phyloP scores from a whole-genome alignment of 495 filamentous ascomycete genomes.

The Penicillium taxi region DNA sequence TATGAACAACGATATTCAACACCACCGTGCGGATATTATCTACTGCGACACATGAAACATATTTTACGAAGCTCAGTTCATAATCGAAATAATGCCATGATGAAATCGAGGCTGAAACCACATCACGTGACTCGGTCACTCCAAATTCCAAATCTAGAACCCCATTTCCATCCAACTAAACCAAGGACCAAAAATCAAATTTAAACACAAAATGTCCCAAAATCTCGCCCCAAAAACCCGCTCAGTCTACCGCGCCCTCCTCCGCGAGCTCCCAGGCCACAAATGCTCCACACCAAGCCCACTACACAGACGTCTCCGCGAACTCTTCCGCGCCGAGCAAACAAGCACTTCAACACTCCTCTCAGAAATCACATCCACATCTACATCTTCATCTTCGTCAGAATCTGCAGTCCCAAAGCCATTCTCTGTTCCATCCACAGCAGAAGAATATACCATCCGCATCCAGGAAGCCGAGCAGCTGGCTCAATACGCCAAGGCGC shows the following conservation, averaged over 20 bases:
- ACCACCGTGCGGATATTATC: constrained; percentile 6
- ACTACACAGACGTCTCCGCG: constrained; percentile 52
- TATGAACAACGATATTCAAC: no score
- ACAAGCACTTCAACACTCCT: constrained; percentile 16
- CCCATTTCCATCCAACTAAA: constrained; percentile 5
- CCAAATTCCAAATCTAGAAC: neutral
- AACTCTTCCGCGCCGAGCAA: constrained; percentile 29
- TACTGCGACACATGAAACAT: no score
- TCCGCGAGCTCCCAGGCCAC: constrained; percentile 80
- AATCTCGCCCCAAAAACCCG: constrained; percentile 45
- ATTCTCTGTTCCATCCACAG: constrained; percentile 11
- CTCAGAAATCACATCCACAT: constrained; percentile 7
- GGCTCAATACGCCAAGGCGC: constrained; percentile 69
- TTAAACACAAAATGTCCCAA: constrained; percentile 13
- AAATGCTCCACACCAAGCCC: constrained; percentile 48
- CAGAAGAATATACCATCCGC: constrained; percentile 14
- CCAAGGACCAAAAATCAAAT: constrained; percentile 2
- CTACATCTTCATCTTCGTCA: constrained; percentile 10
- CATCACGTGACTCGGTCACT: no score
- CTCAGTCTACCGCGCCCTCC: constrained; percentile 79
- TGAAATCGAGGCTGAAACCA: no score
- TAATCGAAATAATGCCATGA: no score
- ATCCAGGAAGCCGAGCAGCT: constrained; percentile 65
- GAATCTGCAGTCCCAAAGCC: constrained; percentile 2
- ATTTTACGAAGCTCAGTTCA: no score